These are phyloP conservation scores for Seiridium cupressi DNA, from an alignment of 2,329 filamentous ascomycete species.

Conservation along the genomic window DNA sequence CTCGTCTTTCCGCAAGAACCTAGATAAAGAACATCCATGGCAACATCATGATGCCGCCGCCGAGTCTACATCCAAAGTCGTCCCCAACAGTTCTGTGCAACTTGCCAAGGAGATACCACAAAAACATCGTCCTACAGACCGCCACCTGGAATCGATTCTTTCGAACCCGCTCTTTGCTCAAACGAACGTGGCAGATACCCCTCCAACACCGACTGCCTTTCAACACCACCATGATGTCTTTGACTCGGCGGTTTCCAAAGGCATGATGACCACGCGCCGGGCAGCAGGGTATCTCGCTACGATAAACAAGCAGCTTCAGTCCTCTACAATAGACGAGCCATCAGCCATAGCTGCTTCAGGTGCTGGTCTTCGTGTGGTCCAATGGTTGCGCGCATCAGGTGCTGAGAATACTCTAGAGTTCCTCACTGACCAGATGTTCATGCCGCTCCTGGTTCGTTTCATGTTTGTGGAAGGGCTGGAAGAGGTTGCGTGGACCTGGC, in stretches of 20 bases:
- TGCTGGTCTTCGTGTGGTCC: slow-evolving; percentile 46
- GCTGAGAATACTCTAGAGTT: slow-evolving; percentile 45
- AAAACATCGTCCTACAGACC: slow-evolving; percentile 39
- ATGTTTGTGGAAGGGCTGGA: slow-evolving; percentile 52
- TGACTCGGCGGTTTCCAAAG: slow-evolving; percentile 51
- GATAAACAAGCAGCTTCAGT: slow-evolving; percentile 39
- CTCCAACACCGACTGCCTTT: slow-evolving; percentile 5
- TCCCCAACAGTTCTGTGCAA: neutral
- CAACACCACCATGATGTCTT: slow-evolving; percentile 54
- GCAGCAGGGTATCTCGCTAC: slow-evolving; percentile 53
- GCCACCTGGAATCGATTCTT: slow-evolving; percentile 55
- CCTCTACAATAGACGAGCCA: slow-evolving; percentile 27
- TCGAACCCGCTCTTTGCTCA: slow-evolving; percentile 54
- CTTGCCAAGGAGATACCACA: slow-evolving; percentile 6
- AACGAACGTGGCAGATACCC: slow-evolving; percentile 6
- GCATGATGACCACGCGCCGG: slow-evolving; percentile 53
- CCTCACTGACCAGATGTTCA: slow-evolving; percentile 34
- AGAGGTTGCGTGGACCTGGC: slow-evolving; percentile 51
- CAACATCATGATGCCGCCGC: slow-evolving; percentile 25
- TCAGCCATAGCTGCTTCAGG: slow-evolving; percentile 38
- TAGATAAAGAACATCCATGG: slow-evolving; percentile 57
- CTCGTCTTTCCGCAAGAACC: slow-evolving; percentile 54
- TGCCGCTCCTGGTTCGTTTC: slow-evolving; percentile 44
- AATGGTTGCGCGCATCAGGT: slow-evolving; percentile 54
- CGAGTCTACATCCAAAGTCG: slow-evolving; percentile 11